phyloP scores from a whole-genome alignment of 2,329 filamentous ascomycete species.

The Venturia aucupariae region DNA sequence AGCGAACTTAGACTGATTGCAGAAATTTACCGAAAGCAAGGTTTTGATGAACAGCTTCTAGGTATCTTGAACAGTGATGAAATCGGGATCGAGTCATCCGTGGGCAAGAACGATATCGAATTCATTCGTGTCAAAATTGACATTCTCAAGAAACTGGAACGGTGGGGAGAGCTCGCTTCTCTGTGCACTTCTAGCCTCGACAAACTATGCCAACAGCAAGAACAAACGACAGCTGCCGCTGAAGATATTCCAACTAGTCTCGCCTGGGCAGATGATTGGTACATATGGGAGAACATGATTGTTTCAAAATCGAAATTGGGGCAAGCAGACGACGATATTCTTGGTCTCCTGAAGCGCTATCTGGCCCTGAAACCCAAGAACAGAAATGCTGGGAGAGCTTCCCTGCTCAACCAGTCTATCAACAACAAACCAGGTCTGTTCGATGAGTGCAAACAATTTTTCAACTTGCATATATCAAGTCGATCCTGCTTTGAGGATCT shows the following conservation, averaged over 20 bases:
- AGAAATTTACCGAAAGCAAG: constrained; percentile 11
- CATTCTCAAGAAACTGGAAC: constrained; percentile 1
- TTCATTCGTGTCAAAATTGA: constrained; percentile 13
- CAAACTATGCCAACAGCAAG: not conserved
- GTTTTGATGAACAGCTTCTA: constrained; percentile 9
- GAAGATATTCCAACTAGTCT: constrained; percentile 8
- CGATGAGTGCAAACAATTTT: constrained; percentile 1
- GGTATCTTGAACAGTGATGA: constrained; percentile 5
- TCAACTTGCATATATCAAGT: not conserved
- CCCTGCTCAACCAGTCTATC: not conserved
- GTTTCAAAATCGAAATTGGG: not conserved
- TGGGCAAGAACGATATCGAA: constrained; percentile 14
- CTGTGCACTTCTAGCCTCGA: constrained; percentile 6
- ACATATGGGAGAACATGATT: constrained; percentile 10
- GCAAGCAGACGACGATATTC: constrained; percentile 6
- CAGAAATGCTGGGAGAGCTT: constrained; percentile 10
- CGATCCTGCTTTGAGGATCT: constrained; percentile 14
- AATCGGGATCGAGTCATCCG: constrained; percentile 11
- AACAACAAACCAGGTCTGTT: constrained; percentile 6
- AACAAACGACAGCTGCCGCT: not conserved
- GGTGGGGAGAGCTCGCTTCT: constrained; percentile 3
- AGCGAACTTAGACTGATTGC: constrained; percentile 11
- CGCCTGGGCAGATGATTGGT: constrained; percentile 12
- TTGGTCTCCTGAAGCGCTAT: constrained; percentile 1
- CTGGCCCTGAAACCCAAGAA: constrained; percentile 3